Base-by-base conservation (phyloP, 805 yeast species). In the Candida peoriensis region DNA sequence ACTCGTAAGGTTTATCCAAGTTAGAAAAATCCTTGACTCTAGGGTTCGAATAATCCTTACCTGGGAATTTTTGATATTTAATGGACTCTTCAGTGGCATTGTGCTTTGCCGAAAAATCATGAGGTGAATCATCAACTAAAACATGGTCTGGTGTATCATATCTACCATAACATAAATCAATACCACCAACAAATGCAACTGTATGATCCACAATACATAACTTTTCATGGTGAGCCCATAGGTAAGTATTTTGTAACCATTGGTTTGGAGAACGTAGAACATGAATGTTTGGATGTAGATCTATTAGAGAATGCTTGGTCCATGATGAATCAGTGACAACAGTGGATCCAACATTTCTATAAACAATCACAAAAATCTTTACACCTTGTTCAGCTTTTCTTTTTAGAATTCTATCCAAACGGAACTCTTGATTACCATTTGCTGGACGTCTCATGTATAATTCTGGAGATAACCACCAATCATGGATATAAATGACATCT, bases 201-300 rank as follows among this genome's bases (percentile, higher is more conserved):
- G 89, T 80, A 45, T 85, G 85, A 58, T 93, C 99, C 39, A 93
- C 66, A 23, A 93, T 73, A 41, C 89, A 78, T 38, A 93, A 58
- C 53, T 93, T 93, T 53, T 93, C 99, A 63, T 93, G 99, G 63
- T 93, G 99, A 0, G 99, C 98, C 98, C 98, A 93, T 56, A 93
- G 94, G 51, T 78, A 83, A 0, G 96, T 90, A 47, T 86, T 85
- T 55, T 93, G 97, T 36, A 86, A 63, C 55, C 93, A 75, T 57
- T 93, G 99, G 48, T 93, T 89, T 5, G 99, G 99, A 1, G 97
- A 89, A 47, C 99, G 74, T 41, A 93, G 73, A 11, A 90, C 88
- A 58, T 85, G 90, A 33, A 93, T 77, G 53, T 93, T 93, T 18
- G 78, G 80, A 58, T 90, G 88, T 27, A 93, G 64, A 35, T 83